Base-by-base conservation (phyloP, 139 green algal species). In the Asterochloris erici region DNA sequence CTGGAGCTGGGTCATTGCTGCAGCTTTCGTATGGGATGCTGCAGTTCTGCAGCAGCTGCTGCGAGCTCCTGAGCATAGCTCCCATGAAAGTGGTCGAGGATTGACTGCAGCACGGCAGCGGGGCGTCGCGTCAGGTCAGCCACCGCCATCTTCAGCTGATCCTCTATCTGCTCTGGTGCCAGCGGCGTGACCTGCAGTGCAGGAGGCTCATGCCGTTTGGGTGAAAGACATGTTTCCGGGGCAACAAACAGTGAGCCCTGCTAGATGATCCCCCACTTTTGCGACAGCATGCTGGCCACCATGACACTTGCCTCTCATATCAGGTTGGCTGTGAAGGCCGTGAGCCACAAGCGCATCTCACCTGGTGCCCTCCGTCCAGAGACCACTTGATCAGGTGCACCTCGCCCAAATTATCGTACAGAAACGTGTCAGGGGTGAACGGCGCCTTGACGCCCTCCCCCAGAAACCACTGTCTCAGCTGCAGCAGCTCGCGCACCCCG, bases 81-180 rank as follows among this genome's bases (percentile, higher is more conserved):
- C 27, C 85, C 84, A 77, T 93, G 89, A 69, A 91, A 90, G 76
- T 95, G 91, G 70, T 95, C 91, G 77, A 94, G 73, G 73, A 90
- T 84, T 11, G 86, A 85, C 81, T 93, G 91, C 83, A 91, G 47
- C 21, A 29, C 26, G 16, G 73, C 77, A 47, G 68, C 60, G 12
- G 81, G 82, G 28, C 63, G 14, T 27, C 19, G n/a, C 63, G 83
- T 63, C 77, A 89, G 66, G 60, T 82, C 66, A 15, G 64, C 84
- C 54, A 88, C 78, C 38, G 86, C 86, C 60, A 89, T 78, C 68
- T 84, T 80, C 64, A 84, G 77, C 71, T 83, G 76, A 21, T 90
- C 70, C 76, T 88, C 63, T 24, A 85, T 63, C 60, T 79, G 28
- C 81, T 76, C 54, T 73, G 80, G 82, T 63, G 76, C 28, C 82